Evolutionary conservation across 2,329 filamentous ascomycete species (phyloP).

Genomic region (Rutstroemia sydowiana): DNA sequence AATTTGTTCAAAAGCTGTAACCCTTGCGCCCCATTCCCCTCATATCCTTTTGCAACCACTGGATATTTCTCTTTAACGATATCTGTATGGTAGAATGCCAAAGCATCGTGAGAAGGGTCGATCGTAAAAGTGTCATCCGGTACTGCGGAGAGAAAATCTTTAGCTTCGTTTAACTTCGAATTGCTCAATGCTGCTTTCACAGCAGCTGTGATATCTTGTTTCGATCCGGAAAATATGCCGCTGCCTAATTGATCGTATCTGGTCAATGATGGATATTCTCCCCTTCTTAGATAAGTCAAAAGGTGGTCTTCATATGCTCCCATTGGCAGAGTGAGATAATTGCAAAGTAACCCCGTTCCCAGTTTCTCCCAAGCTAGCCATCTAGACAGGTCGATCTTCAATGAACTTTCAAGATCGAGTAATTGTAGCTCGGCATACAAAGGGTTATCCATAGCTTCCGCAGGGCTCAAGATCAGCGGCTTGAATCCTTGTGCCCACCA

Average conservation of each 20-base stretch:
- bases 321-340: conserved; percentile 82
- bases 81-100: conserved; percentile 70
- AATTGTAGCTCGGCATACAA: conserved; percentile 64
- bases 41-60: conserved; percentile 56
- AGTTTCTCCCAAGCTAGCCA: conserved; percentile 94
- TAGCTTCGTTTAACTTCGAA: conserved; percentile 46
- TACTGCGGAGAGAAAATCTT: conserved; percentile 56
- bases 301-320: conserved; percentile 64
- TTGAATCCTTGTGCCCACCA: conserved; percentile 95
- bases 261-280: conserved; percentile 66
- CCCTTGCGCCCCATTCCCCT: conserved; percentile 49
- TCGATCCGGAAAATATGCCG: conserved; percentile 66
- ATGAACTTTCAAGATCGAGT: conserved; percentile 48
- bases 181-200: conserved; percentile 54
- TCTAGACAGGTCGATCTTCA: conserved; percentile 67
- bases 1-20: conserved; percentile 62
- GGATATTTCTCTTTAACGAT: conserved; percentile 60
- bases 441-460: conserved; percentile 78
- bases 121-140: conserved; percentile 53
- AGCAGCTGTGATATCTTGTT: conserved; percentile 53
- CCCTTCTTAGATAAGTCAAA: conserved; percentile 65
- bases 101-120: conserved; percentile 55
- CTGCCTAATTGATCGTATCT: conserved; percentile 65
- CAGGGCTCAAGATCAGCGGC: conserved; percentile 70
- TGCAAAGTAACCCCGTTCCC: conserved; percentile 72